A percentile compares a stretch with the other conserved stretches of the same genome.
These are phyloP conservation scores for Boletus calvinii DNA, from an alignment of 1,284 basidiomycete species.

Conservation along the genomic window DNA sequence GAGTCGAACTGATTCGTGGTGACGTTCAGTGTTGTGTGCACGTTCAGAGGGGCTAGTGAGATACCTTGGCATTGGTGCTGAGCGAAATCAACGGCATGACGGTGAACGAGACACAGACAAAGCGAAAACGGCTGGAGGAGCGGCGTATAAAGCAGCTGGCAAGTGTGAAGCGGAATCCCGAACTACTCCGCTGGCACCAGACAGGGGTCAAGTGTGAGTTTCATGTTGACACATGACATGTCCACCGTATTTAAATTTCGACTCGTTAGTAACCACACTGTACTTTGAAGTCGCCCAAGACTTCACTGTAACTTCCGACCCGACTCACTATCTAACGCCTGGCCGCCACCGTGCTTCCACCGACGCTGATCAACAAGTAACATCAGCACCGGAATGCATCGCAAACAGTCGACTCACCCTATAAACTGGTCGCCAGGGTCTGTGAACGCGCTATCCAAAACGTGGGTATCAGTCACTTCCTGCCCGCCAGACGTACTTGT, in stretches of 20 bases:
- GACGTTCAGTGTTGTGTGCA: neutral
- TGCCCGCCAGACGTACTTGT: neutral
- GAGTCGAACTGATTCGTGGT: conserved; percentile 13
- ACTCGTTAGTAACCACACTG: neutral
- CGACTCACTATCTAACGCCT: neutral
- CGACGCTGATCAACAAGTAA: conserved; percentile 3
- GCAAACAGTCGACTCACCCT: conserved; percentile 1
- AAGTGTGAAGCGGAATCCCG: neutral
- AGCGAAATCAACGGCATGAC: conserved; percentile 23
- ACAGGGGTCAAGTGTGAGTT: neutral
- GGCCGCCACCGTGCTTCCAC: conserved; percentile 8
- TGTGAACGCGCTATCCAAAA: conserved; percentile 3
- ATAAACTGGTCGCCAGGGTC: conserved; percentile 15
- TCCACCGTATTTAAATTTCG: neutral
- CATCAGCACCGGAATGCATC: neutral
- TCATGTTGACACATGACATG: neutral
- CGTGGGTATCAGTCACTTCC: too few relatives aligned
- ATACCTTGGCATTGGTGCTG: conserved; percentile 22
- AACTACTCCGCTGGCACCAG: neutral
- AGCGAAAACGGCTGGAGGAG: neutral
- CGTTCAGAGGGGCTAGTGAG: neutral
- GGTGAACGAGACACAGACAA: neutral
- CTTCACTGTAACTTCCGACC: too few relatives aligned
- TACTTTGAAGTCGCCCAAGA: neutral
- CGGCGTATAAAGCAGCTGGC: neutral